Evolutionary conservation across 768 basidiomycete genomes (phyloP), one percentile per base, ranked within the genome.

Genomic region (Suillus brevipes): DNA sequence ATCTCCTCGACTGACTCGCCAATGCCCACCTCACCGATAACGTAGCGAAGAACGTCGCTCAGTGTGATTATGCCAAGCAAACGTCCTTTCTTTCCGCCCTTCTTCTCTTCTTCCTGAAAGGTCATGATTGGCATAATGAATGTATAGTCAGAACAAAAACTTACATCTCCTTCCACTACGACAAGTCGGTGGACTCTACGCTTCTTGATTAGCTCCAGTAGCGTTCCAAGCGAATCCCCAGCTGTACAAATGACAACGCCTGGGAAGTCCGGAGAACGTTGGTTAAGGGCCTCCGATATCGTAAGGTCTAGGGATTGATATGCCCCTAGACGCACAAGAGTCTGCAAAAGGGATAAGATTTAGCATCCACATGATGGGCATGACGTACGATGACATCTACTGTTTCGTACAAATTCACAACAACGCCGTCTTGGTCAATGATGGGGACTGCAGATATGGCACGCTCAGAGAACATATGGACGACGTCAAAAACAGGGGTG

Each of bases 391-490:
- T 97, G 59, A 99, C 97, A 81, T 99, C 97, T 28, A 99, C 97
- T 6, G 97, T 98, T 78, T 99, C 97, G 74, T 98, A 99, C 57
- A 99, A 78, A 74, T 99, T 96, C 68, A 99, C 85, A 49, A 99
- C 97, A 61, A 95, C 85, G 10, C 97, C 97, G 9, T 94, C 85
- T 64, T 91, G 87, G 71, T 99, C 94, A 37, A 99, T 84, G 73
- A 99, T 98, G 9, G 97, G 97, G 6, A 99, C 97, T 6, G 97
- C 97, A 10, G 94, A 95, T 69, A 99, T 97, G 34, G 95, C 90
- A 50, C 91, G 86, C 76, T 95, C 92, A 0, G 94, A 97, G 76
- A 99, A 99, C 91, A 97, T 95, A 73, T 99, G 97, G 3, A 99
- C 97, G 65, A 99, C 95, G 72, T 99, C 95, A 71, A 97, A 98